Evolutionary conservation across 2,329 filamentous ascomycete genomes (phyloP), one percentile per base, ranked within the genome.

Genomic region (Diaporthe sp.): DNA sequence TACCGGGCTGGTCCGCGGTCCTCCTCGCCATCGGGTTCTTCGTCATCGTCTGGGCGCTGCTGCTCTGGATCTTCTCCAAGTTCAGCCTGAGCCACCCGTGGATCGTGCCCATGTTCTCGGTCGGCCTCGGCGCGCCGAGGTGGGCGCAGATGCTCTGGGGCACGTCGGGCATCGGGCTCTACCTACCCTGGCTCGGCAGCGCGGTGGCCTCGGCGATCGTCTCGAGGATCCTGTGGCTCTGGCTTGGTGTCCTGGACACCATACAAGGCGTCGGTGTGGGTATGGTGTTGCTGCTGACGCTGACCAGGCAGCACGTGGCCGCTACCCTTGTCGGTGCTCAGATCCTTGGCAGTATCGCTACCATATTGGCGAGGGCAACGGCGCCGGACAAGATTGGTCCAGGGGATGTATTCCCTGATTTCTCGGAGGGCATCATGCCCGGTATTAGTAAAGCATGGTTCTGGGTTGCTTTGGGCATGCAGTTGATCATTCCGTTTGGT

Each of bases 81-180:
- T 85, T 92, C n/a, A 90, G 89, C 20, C 89, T 88, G 78, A 87
- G 87, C n/a, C 92, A 93, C 81, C 90, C 88, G 71, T 93, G 92
- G 92, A 89, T 93, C 78, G 83, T 94, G 12, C 92, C 92, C 17
- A 88, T 94, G 74, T 92, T 93, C 77, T 91, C 92, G 60, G 90
- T 93, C 76, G 92, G 91, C 13, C 88, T 94, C 17, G 90, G 89
- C 55, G 91, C 91, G 5, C 92, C 92, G 1, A 86, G 92, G 75
- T 94, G 92, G 91, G 88, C 88, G 15, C 92, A 94, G 81, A 92
- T 93, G 81, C 90, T 92, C 81, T 93, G 92, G 92, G 89, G 88
- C 17, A 90, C 88, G 4, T 90, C 88, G 12, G 88, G 88, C 17
- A 88, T 92, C 75, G 92, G 91, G 5, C 84, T 88, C 39, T 93